Base-by-base conservation (phyloP, 805 yeast genomes). In the Kuraishia capsulata region DNA sequence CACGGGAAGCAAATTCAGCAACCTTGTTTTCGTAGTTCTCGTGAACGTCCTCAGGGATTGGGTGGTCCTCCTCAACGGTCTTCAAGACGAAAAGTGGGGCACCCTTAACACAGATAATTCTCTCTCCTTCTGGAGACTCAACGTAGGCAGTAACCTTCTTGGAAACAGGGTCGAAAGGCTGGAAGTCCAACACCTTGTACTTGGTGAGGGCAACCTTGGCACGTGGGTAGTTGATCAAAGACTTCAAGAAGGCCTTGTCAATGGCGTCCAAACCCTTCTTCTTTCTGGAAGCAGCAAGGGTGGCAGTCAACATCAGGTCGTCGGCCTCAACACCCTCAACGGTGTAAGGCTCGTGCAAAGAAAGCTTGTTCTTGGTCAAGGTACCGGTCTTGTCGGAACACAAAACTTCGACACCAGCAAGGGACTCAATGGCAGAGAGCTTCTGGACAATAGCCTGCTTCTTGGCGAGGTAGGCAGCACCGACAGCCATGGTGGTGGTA, bases 301-400 rank as follows among this genome's bases (percentile, higher is more conserved):
- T 84, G 61, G 96, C 97, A 64, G 96, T 88, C 69, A 88, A 77
- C 96, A 88, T 88, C 60, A 88, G 76, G 62, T 88, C 96, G 57
- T 89, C 96, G 44, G 95, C 77, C 65, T 86, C 92, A 56, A 88
- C 96, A 76, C 96, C 96, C 59, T 83, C 92, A 58, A 88, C 96
- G 64, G 96, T 87, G 82, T 86, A 89, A 64, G 97, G 97, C 69
- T 88, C 96, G 68, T 86, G 90, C 60, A 89, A 74, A 45, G 97
- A 84, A 62, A 88, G 77, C 76, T 87, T 89, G 82, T 88, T 88
- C 79, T 87, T 87, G 73, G 97, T 88, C 70, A 88, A 76, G 56
- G 97, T 88, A 78, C 97, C 97, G 61, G 97, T 88, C 72, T 88
- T 88, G 71, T 88, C 97, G 56, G 96, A 88, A 81, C 97, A 88